Base-by-base conservation (phyloP, 163 green algal species). In the Scenedesmus sp. region DNA sequence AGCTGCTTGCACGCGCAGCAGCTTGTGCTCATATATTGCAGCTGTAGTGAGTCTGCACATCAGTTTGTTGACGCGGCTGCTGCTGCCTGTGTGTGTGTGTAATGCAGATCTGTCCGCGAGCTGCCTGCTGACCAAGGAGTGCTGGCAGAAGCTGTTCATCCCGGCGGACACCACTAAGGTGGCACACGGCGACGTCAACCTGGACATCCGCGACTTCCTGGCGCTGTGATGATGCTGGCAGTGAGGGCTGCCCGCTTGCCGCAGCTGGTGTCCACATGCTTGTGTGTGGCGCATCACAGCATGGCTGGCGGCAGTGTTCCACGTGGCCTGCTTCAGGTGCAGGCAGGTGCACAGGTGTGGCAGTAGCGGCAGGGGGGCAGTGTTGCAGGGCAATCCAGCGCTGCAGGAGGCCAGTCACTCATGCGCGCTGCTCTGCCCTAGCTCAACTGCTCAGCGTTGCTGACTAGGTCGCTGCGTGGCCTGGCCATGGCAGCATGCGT, bases 161-260 rank as follows among this genome's bases (percentile, higher is more conserved):
- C 97, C 97, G 6, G 95, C 97, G 65, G 90, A 95, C 15, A 94
- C 94, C 81, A 92, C 94, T 70, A 96, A 96, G 89, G 97, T 99
- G 46, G 95, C 97, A 3, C 97, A 99, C 87, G 98, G 97, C 0
- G 97, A 99, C 90, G 95, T 95, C 44, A 98, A 98, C 90, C 95
- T 99, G 7, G 93, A 92, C 35, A 92, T 99, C 46, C 93, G 95
- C 12, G 97, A 98, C 92, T 99, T 99, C 89, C 89, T 99, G 51
- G 91, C 93, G 26, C 83, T 89, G 51, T 88, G 56, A 88, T 26
- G 35, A 26, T 81, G 72, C 15, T 33, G 37, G 35, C 65, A 3
- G 7, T 76, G 30, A 24, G 13, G 24, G 15, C 56, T 26, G 18
- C 56, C 56, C 26, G 56, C 56, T 26, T 68, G 56, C 56, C 26